Base-by-base conservation (phyloP, 768 basidiomycete species). In the Trametes cubensis region DNA sequence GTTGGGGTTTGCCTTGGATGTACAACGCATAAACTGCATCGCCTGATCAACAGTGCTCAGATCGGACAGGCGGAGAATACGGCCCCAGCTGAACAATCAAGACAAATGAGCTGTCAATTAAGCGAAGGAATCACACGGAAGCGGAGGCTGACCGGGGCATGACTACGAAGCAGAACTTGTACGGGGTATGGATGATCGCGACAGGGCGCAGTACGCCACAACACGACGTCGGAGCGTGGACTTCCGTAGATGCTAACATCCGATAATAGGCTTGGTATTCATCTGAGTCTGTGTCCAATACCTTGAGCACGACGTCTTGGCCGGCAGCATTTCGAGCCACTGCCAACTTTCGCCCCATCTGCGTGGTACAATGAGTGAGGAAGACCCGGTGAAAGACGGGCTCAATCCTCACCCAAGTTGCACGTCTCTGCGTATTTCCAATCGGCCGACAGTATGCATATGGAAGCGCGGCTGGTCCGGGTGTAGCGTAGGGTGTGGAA, bases 61-160 rank as follows among this genome's bases (percentile, higher is more conserved):
- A 15, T 41, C n/a, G 20, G 17, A 14, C 5, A 54, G 21, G 6
- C 39, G 10, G 1, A 13, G 8, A 21, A 25, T 25, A 25, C n/a
- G 8, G 20, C 52, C 52, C 52, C 52, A 54, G 20, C 52, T 54
- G 10, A 8, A 20, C 6, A 23, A 2, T 15, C 13, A 20, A 25
- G 21, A n/a, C n/a, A n/a, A n/a, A n/a, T 5, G 34, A n/a, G n/a
- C n/a, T n/a, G n/a, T n/a, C n/a, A n/a, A n/a, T n/a, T n/a, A n/a
- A n/a, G n/a, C n/a, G n/a, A n/a, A n/a, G n/a, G n/a, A n/a, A n/a
- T n/a, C n/a, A n/a, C n/a, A n/a, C n/a, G n/a, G n/a, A n/a, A n/a
- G n/a, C n/a, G n/a, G n/a, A n/a, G n/a, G n/a, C 55, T 46, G 15
- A 46, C 55, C n/a, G 45, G 21, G 55, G 55, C 55, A 56, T 56